Evolutionary conservation across 2,329 filamentous ascomycete genomes (phyloP).

Genomic region (Neocucurbitaria cava): DNA sequence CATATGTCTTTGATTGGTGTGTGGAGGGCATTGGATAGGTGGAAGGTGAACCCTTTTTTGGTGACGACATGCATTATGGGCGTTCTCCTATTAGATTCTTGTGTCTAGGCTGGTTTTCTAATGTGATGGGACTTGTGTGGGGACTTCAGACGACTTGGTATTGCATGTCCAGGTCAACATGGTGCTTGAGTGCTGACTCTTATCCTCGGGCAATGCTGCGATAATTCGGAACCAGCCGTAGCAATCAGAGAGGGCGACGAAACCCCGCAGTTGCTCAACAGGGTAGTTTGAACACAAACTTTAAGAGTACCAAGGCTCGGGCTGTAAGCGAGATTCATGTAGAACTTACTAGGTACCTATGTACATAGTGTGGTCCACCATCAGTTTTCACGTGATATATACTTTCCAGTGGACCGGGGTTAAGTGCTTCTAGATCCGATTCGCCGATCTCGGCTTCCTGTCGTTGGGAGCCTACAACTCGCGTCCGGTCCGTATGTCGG

Average conservation of each 20-base stretch:
- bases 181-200: no score
- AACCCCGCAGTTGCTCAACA: not conserved
- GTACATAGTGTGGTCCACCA: no score
- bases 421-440: not conserved
- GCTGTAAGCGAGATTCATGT: no score
- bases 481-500: no score
- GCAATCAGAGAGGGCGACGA: not conserved
- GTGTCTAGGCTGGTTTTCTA: not conserved
- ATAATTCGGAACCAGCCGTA: not conserved
- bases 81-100: not conserved
- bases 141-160: no score
- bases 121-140: not conserved
- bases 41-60: not conserved
- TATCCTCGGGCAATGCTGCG: not conserved
- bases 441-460: not conserved
- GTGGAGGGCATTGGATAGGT: conserved; percentile 2
- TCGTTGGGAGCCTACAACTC: not conserved
- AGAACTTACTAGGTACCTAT: no score
- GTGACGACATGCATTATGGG: not conserved
- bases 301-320: not conserved
- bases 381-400: no score
- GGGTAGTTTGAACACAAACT: not conserved
- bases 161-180: no score
- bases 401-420: no score
- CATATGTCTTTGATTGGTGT: conserved; percentile 1